These are phyloP conservation scores for Chlamydomonas sp. DNA, from an alignment of 139 green algal species.

Conservation along the genomic window DNA sequence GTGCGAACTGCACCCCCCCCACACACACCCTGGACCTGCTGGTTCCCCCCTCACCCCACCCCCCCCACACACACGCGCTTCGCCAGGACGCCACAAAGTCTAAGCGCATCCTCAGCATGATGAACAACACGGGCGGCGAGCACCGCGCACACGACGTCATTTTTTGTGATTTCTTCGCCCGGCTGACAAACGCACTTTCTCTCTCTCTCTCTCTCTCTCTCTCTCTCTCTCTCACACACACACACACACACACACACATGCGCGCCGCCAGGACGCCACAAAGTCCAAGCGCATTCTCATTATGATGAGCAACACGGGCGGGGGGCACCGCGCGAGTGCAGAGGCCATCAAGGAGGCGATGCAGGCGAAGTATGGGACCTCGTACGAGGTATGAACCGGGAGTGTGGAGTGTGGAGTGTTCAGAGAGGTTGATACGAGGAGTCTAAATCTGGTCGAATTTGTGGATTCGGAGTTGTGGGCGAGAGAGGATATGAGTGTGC, in stretches of 20 bases:
- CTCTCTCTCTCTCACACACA: too few species aligned
- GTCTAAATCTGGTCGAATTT: background rate
- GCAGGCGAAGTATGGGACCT: constrained; percentile 71
- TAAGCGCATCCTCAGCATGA: background rate
- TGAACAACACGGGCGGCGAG: background rate
- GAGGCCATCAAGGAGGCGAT: constrained; percentile 85
- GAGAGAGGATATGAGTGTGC: background rate
- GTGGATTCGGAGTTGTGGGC: background rate
- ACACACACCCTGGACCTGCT: too few species aligned
- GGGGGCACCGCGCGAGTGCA: constrained; percentile 86
- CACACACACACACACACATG: too few species aligned
- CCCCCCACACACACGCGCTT: too few species aligned
- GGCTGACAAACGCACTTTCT: background rate
- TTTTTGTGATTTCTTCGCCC: background rate
- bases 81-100: too few species aligned
- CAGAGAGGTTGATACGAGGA: background rate
- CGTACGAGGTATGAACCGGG: constrained; percentile 48
- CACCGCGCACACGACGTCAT: background rate
- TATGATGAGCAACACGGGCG: constrained; percentile 93
- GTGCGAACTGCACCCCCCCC: too few species aligned
- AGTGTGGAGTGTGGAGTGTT: constrained; percentile 1
- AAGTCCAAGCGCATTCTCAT: constrained; percentile 70
- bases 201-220: background rate
- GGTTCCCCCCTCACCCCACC: too few species aligned
- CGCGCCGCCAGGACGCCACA: background rate